Base-by-base conservation (phyloP, 2,329 filamentous ascomycete species). In the Scedosporium boydii region DNA sequence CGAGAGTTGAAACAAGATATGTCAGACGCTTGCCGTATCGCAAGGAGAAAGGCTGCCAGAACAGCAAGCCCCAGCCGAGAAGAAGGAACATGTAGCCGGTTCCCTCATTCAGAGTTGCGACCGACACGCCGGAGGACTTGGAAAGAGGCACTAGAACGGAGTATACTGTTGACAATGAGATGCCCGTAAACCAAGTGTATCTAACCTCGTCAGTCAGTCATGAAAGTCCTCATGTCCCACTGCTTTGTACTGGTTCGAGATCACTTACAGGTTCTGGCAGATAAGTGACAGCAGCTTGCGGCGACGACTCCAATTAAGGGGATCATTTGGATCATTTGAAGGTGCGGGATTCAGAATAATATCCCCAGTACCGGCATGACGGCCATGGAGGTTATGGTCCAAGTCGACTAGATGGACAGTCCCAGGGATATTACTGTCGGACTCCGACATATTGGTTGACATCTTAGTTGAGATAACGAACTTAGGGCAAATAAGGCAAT, bases 1-100 rank as follows among this genome's bases (percentile, higher is more conserved):
- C 72, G 0, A 71, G 60, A 10, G 77, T 68, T 0, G 76, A 77
- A 41, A 78, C 67, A 2, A 82, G 68, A 62, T 81, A 82, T 1
- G 78, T 75, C 1, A 75, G 72, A 4, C 80, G 73, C 62, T 80
- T 77, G n/a, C 81, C 81, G 64, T 80, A 82, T 58, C 78, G 77
- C n/a, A 82, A 68, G 0, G 81, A 81, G 38, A 83, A 67, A 2
- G 81, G 80, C 65, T 83, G 80, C 76, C 78, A 82, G 51, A 83
- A 70, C 2, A 83, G 68, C 65, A 77, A 76, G 0, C 78, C 80
- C 79, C 78, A 82, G 3, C 80, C 78, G 26, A 80, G 75, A 12
- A 79, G 74, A 23, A 82, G 67, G 64, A 82, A 82, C 78, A 81
- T 80, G 60, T 78, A 77, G 1, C 80, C 80, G 4, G 78, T 82